Conservation (phyloP, 352 stramenopile genomes). For the Phytophthora quininea region DNA sequence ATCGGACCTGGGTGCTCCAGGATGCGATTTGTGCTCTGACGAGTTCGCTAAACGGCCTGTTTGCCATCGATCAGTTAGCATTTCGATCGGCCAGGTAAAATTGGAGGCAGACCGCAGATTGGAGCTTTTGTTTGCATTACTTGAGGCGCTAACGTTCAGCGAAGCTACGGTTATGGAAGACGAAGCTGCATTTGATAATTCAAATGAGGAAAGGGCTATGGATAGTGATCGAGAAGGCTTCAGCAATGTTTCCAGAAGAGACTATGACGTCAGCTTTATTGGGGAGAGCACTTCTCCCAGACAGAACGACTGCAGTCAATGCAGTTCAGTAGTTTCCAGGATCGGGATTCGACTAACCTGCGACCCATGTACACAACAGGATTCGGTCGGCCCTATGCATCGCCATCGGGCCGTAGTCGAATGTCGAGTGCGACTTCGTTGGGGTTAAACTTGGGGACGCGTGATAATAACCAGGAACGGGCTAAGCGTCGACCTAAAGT, state of each 20-base stretch:
- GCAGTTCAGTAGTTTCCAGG: slow-evolving; percentile 61
- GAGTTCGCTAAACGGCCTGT: slow-evolving; percentile 60
- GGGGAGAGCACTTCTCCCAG: slow-evolving; percentile 34
- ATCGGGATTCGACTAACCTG: slow-evolving; percentile 57
- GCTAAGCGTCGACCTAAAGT: slow-evolving; percentile 47
- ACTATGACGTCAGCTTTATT: slow-evolving; percentile 41
- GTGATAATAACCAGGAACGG: slow-evolving; percentile 41
- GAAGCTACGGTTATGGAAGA: slow-evolving; percentile 40
- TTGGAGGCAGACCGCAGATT: slow-evolving; percentile 83
- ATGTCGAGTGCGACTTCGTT: slow-evolving; percentile 77
- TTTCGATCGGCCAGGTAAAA: slow-evolving; percentile 85
- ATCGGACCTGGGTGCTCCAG: slow-evolving; percentile 33
- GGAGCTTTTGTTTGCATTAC: slow-evolving; percentile 79
- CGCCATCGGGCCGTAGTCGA: slow-evolving; percentile 65
- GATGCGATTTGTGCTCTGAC: slow-evolving; percentile 70
- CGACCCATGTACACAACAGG: slow-evolving; percentile 71
- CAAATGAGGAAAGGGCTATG: slow-evolving; percentile 40
- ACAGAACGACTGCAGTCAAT: slow-evolving; percentile 71
- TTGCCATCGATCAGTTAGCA: slow-evolving; percentile 66
- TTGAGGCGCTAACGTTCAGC: slow-evolving; percentile 70
- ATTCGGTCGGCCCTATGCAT: slow-evolving; percentile 57
- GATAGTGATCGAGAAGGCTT: slow-evolving; percentile 30
- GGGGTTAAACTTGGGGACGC: slow-evolving; percentile 37
- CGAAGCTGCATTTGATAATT: slow-evolving; percentile 32
- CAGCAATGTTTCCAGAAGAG: slow-evolving; percentile 11